These are phyloP conservation scores for Kwoniella europaea DNA, from an alignment of 768 basidiomycete species.

Conservation along the genomic window DNA sequence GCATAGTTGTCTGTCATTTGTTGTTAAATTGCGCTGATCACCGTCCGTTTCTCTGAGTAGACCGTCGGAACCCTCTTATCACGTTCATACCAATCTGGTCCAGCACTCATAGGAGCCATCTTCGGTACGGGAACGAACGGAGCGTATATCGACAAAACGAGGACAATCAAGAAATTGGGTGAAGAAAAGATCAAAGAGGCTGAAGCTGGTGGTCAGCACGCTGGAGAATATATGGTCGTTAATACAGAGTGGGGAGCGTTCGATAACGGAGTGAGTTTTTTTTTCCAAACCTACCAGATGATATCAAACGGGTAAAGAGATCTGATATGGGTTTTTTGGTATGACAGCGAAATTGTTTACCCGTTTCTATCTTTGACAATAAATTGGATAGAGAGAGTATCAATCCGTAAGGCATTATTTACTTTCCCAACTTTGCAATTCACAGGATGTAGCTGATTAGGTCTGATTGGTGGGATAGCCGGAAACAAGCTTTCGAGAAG, in stretches of 20 bases:
- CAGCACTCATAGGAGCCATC: constrained; percentile 82
- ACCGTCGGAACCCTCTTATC: constrained; percentile 95
- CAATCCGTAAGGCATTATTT: constrained; percentile 66
- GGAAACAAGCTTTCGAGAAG: constrained; percentile 93
- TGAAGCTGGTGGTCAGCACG: constrained; percentile 59
- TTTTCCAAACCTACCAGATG: not conserved
- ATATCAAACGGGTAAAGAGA: not conserved
- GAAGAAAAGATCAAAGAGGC: constrained; percentile 63
- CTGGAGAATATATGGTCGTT: constrained; percentile 76
- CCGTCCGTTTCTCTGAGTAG: constrained; percentile 59
- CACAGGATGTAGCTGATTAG: too few relatives aligned
- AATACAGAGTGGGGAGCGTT: constrained; percentile 99
- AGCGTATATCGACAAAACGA: constrained; percentile 87
- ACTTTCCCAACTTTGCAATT: too few relatives aligned
- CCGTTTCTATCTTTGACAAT: constrained; percentile 87
- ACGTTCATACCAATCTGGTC: constrained; percentile 89
- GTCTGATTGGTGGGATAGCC: constrained; percentile 41
- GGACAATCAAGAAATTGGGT: constrained; percentile 81
- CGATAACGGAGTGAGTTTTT: constrained; percentile 78
- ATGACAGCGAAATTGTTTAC: constrained; percentile 74
- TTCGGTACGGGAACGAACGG: constrained; percentile 99
- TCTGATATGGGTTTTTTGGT: not conserved
- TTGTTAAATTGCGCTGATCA: not conserved
- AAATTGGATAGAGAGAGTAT: constrained; percentile 90
- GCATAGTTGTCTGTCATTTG: too few relatives aligned